Evolutionary conservation across 78 protist genomes (phyloP).

Genomic region (Speleostelium caveatum): DNA sequence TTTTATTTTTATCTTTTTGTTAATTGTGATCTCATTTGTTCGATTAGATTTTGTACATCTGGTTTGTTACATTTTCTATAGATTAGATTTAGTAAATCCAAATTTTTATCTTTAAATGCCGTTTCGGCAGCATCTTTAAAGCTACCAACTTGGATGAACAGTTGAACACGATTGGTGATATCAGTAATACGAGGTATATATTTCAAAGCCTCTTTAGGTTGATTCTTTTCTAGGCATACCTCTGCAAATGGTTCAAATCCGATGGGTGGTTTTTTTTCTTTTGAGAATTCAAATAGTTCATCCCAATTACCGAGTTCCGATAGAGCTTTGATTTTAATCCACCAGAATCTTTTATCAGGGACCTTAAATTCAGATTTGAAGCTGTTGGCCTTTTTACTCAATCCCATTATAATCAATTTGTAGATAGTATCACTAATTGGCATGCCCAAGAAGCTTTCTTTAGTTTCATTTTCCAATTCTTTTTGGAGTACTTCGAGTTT

Average conservation of each 20-base stretch:
- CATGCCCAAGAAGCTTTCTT: conserved; percentile 17
- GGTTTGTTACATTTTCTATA: conserved; percentile 61
- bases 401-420: conserved; percentile 31
- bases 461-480: conserved; percentile 47
- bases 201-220: conserved; percentile 57
- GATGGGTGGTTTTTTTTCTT: conserved; percentile 82
- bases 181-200: conserved; percentile 78
- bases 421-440: conserved; percentile 60
- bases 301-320: conserved; percentile 32
- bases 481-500: conserved; percentile 70
- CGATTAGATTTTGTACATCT: conserved; percentile 28
- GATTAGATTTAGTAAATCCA: conserved; percentile 43
- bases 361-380: conserved; percentile 65
- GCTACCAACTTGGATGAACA: conserved; percentile 47
- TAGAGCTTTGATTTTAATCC: conserved; percentile 80
- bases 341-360: conserved; percentile 81
- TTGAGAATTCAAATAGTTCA: conserved; percentile 41
- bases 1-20: conserved; percentile 5
- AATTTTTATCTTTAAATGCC: conserved; percentile 68
- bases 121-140: conserved; percentile 77
- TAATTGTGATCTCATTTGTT: conserved; percentile 68
- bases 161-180: conserved; percentile 21
- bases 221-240: conserved; percentile 51
- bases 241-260: conserved; percentile 86
- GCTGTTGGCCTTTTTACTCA: conserved; percentile 12